Base-by-base conservation (phyloP, 1,284 basidiomycete genomes). In the Polyporus tsugae region DNA sequence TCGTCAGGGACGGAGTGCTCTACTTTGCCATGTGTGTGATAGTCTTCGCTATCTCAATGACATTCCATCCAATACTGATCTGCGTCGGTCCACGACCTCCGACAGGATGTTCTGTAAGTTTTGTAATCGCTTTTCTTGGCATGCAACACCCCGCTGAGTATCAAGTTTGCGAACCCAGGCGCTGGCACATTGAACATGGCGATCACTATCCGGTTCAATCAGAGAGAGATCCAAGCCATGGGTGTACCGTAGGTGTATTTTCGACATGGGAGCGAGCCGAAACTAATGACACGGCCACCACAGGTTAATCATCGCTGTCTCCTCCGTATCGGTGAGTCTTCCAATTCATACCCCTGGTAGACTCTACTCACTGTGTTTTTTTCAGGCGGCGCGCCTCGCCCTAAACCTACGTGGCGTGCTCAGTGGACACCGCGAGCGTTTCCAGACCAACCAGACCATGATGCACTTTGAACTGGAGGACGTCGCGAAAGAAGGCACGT, bases 51-150 rank as follows among this genome's bases (percentile, higher is more conserved):
- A 22, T 10, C n/a, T n/a, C 11, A 6, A 1, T 15, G 22, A 9
- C 13, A 53, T 35, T 13, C n/a, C 7, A 38, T 22, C 35, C 17
- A 2, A 11, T 58, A 9, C 55, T 38, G 35, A 19, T n/a, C 4
- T 2, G 17, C 4, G 55, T 11, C 35, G 29, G 17, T 22, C 10
- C 35, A n/a, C 9, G 6, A 38, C 35, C 15, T n/a, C 6, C 19
- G 17, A 38, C 17, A 58, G 55, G 55, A 58, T 58, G 55, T 58
- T 58, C n/a, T 58, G 55, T 58, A 33, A 58, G 55, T 22, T 22
- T n/a, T 3, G 35, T 13, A 2, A n/a, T 3, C 17, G 15, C 6
- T n/a, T 17, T 10, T 55, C 13, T 15, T 6, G 29, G 6, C 15
- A 9, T 55, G 29, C 25, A 55, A 55, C 13, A 11, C 7, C 25